Conservation (phyloP, 805 yeast species). For the Saturnispora zaruensis region DNA sequence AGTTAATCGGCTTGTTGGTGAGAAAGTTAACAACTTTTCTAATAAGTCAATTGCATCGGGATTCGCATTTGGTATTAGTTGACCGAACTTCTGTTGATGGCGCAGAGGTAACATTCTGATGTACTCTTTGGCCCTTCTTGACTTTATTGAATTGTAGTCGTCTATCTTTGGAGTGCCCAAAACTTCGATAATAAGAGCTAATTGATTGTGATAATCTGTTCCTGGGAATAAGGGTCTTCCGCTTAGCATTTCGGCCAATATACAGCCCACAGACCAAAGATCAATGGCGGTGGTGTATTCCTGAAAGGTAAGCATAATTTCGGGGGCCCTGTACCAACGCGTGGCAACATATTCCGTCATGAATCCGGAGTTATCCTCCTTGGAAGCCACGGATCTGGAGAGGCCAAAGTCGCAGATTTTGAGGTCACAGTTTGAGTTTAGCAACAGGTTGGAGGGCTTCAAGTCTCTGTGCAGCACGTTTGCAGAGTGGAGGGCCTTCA, state of each 20-base stretch:
- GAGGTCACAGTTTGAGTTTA: conserved; percentile 88
- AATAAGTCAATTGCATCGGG: conserved; percentile 63
- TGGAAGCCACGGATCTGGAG: conserved; percentile 59
- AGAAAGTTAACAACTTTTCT: conserved; percentile 67
- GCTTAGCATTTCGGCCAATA: conserved; percentile 79
- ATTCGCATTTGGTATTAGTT: conserved; percentile 43
- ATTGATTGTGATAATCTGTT: conserved; percentile 84
- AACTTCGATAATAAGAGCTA: conserved; percentile 73
- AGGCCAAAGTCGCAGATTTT: conserved; percentile 93
- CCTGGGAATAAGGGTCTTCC: conserved; percentile 92
- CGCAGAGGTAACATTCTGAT: conserved; percentile 69
- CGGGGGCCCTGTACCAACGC: conserved; percentile 97
- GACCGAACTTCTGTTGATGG: conserved; percentile 49
- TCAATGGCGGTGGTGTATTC: conserved; percentile 93
- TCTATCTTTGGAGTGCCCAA: conserved; percentile 83
- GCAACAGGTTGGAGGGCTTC: conserved; percentile 78
- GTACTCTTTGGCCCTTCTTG: conserved; percentile 82
- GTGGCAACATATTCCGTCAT: conserved; percentile 98
- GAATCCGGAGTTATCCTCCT: conserved; percentile 61
- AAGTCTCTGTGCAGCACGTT: conserved; percentile 89
- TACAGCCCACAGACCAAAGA: conserved; percentile 96
- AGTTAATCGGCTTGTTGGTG: conserved; percentile 73
- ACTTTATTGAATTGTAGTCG: conserved; percentile 65
- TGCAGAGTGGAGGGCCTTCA: conserved; percentile 89
- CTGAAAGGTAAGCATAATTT: conserved; percentile 90